Evolutionary conservation across 345 rosid genomes (phyloP).

Genomic region (Limnanthes douglasii): DNA sequence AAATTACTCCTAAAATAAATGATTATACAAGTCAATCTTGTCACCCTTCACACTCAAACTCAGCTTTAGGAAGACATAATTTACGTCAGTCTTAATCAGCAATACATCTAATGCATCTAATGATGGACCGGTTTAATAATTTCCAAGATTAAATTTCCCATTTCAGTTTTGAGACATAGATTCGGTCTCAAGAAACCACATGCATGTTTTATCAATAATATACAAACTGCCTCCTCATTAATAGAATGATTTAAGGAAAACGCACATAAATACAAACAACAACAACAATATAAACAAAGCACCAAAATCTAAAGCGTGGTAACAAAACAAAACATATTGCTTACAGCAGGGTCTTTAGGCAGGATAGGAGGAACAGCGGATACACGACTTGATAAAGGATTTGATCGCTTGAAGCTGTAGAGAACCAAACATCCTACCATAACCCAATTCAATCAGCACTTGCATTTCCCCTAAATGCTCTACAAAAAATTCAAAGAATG

Average conservation of each 20-base stretch:
- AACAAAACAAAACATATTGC: slow-evolving; percentile 23
- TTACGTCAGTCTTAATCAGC: no score
- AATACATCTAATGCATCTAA: no score
- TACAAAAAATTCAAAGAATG: slow-evolving; percentile 46
- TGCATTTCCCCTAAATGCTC: slow-evolving; percentile 21
- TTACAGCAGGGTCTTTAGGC: slow-evolving; percentile 23
- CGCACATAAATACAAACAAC: slow-evolving; percentile 24
- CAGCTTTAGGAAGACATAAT: no score
- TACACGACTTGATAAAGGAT: slow-evolving; percentile 5
- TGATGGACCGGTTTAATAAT: no score
- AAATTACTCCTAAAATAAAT: no score
- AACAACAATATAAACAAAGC: slow-evolving; percentile 36
- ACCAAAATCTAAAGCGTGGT: slow-evolving; percentile 26
- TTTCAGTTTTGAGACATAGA: slow-evolving; percentile 6
- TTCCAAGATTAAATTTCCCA: background rate
- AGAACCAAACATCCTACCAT: slow-evolving; percentile 8
- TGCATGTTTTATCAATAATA: no score
- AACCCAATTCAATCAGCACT: slow-evolving; percentile 17
- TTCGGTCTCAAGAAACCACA: background rate
- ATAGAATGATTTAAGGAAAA: slow-evolving; percentile 14
- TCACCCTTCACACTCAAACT: no score
- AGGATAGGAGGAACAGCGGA: slow-evolving; percentile 7
- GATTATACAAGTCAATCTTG: no score
- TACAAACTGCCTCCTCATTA: slow-evolving; percentile 14
- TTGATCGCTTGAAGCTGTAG: slow-evolving; percentile 2